phyloP scores from a whole-genome alignment of 2,329 filamentous ascomycete species.

The Metarhizium rileyi region DNA sequence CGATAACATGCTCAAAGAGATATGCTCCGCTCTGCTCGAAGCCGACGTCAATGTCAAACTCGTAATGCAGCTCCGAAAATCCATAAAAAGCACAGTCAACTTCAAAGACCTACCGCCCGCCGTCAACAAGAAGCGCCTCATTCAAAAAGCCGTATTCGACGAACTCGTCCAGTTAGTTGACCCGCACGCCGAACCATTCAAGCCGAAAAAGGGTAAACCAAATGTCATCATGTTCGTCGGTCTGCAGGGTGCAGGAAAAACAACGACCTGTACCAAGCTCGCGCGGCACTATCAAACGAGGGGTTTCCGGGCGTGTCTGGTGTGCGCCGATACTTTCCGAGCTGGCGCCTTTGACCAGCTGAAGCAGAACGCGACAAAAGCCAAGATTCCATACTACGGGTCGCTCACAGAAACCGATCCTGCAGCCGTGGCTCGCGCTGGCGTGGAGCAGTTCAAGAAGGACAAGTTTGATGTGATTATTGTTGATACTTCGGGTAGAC shows the following conservation, averaged over 20 bases:
- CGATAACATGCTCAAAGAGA: slow-evolving; percentile 97
- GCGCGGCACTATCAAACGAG: slow-evolving; percentile 89
- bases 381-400: slow-evolving; percentile 97
- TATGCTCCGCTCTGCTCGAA: slow-evolving; percentile 88
- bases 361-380: slow-evolving; percentile 98
- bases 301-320: slow-evolving; percentile 85
- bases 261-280: slow-evolving; percentile 94
- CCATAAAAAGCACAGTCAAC: slow-evolving; percentile 83
- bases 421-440: slow-evolving; percentile 84
- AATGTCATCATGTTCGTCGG: slow-evolving; percentile 99
- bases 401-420: slow-evolving; percentile 95
- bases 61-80: slow-evolving; percentile 82
- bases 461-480: slow-evolving; percentile 98
- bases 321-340: slow-evolving; percentile 97
- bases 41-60: slow-evolving; percentile 96
- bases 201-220: slow-evolving; percentile 88
- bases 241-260: slow-evolving; percentile 94
- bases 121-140: slow-evolving; percentile 96
- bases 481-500: slow-evolving; percentile 90
- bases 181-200: slow-evolving; percentile 89
- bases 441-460: slow-evolving; percentile 98
- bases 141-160: slow-evolving; percentile 96
- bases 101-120: slow-evolving; percentile 86
- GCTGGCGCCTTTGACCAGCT: slow-evolving; percentile 97
- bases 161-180: slow-evolving; percentile 93